Evolutionary conservation across 2,329 filamentous ascomycete genomes (phyloP).

Genomic region (Decorospora gaudefroyi): DNA sequence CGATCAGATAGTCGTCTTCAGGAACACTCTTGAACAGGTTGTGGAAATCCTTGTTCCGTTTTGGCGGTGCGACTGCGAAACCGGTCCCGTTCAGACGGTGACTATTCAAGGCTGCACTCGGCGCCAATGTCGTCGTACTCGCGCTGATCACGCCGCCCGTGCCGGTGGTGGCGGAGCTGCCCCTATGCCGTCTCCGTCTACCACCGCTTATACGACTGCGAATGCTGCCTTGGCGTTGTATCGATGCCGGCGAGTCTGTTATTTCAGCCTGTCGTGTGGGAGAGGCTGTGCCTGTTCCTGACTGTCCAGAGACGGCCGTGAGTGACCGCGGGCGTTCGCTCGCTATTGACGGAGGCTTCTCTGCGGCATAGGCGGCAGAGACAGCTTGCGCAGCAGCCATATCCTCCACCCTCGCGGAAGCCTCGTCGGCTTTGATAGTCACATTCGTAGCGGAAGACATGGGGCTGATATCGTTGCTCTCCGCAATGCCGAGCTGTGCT

Average conservation of each 20-base stretch:
- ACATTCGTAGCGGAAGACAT: constrained; percentile 64
- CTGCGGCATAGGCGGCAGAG: constrained; percentile 61
- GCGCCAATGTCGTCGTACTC: constrained; percentile 70
- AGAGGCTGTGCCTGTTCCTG: constrained; percentile 33
- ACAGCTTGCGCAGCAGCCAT: constrained; percentile 63
- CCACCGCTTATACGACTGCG: constrained; percentile 59
- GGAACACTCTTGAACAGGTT: constrained; percentile 92
- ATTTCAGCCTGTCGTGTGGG: constrained; percentile 68
- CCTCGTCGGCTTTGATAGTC: constrained; percentile 55
- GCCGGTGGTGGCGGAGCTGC: constrained; percentile 71
- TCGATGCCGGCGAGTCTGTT: constrained; percentile 61
- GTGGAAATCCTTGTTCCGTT: constrained; percentile 95
- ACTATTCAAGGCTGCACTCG: constrained; percentile 62
- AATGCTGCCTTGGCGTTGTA: constrained; percentile 60
- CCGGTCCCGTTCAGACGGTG: constrained; percentile 90
- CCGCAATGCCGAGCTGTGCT: constrained; percentile 80
- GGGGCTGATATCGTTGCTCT: constrained; percentile 62
- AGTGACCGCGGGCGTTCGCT: constrained; percentile 50
- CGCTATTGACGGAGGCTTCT: constrained; percentile 44
- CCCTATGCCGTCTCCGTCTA: constrained; percentile 70
- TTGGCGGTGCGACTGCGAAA: constrained; percentile 94
- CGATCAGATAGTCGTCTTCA: constrained; percentile 96
- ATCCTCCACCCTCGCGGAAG: constrained; percentile 62
- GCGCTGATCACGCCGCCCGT: constrained; percentile 73
- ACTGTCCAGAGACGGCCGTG: constrained; percentile 41